phyloP scores from a whole-genome alignment of 2,329 filamentous ascomycete genomes.

The Ophiocordyceps camponoti-rufipedis region DNA sequence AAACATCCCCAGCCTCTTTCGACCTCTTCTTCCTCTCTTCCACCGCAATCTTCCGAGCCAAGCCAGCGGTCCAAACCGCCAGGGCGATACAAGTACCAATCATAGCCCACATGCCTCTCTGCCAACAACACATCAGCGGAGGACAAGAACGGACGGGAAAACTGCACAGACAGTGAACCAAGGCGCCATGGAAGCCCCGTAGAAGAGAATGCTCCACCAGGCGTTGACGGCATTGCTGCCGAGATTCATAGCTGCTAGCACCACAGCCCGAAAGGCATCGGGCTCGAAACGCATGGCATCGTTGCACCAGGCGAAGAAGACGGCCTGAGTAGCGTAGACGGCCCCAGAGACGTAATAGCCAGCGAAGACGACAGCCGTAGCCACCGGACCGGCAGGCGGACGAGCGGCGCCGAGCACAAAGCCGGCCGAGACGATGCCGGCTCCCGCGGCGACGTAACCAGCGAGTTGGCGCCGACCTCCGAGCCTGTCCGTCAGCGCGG shows the following conservation, averaged over 20 bases:
- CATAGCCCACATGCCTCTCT: conserved; percentile 59
- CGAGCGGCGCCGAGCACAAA: conserved; percentile 39
- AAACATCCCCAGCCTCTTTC: not conserved
- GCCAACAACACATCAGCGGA: not conserved
- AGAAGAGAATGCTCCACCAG: conserved; percentile 59
- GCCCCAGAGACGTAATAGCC: conserved; percentile 54
- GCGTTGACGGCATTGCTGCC: conserved; percentile 51
- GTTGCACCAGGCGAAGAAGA: conserved; percentile 62
- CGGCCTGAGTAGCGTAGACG: conserved; percentile 56
- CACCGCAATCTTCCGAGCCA: conserved; percentile 24
- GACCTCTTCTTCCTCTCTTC: conserved; percentile 2
- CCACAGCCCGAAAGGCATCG: conserved; percentile 42
- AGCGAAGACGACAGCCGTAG: conserved; percentile 37
- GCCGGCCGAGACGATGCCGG: conserved; percentile 40
- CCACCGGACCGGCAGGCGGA: conserved; percentile 16
- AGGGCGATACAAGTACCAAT: conserved; percentile 43
- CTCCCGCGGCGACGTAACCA: conserved; percentile 48
- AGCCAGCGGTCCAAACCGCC: conserved; percentile 35
- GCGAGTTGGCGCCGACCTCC: conserved; percentile 46
- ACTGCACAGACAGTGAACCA: conserved; percentile 36
- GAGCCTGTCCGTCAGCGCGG: conserved; percentile 46
- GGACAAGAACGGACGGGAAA: not conserved
- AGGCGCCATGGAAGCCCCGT: conserved; percentile 46
- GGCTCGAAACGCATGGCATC: conserved; percentile 49
- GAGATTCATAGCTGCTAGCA: conserved; percentile 55